Evolutionary conservation across 331 rosid species (phyloP), one percentile per base, ranked within the genome.

Genomic region (Prunus yedoensis): DNA sequence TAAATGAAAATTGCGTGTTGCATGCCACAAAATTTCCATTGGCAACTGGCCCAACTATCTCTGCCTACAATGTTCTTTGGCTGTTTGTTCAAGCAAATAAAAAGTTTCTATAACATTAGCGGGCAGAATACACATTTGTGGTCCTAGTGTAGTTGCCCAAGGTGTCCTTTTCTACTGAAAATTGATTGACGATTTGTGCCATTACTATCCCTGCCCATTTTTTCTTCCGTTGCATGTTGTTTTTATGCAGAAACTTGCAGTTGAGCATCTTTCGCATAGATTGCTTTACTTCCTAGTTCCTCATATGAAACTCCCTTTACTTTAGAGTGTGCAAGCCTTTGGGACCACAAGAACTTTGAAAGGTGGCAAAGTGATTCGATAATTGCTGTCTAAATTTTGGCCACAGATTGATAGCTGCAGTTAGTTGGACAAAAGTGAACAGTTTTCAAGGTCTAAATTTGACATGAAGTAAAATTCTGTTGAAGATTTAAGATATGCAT

Each of bases 321-420:
- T 56, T 30, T 41, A 15, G 58, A 53, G 38, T 51, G 14, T 20
- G 61, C 64, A 38, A 30, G 27, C 73, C 15, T 28, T 61, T 46
- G 28, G 77, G 77, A 66, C 66, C 70, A 49, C 75, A 10, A 43
- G 47, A 66, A 43, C 56, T 47, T 17, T 12, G 49, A 58, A 45
- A 32, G 16, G 49, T 66, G 20, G 50, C 46, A 38, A 62, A 71
- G 13, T 41, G 17, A 51, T 71, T 23, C 43, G 10, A 63, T 65
- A 20, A 51, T 65, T 46, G 38, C 41, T 8, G 20, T 64, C 61
- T 65, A 12, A 78, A 25, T 30, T 18, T 77, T 52, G 63, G 16
- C 77, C 18, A 32, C 41, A 8, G 21, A 14, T 27, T 75, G 52
- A 66, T 38, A 52, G 52, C 57, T 64, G 67, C 73, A 46, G 13